Evolutionary conservation across 139 green algal genomes (phyloP), one percentile per base, ranked within the genome.

Genomic region (Marvania coccoides): DNA sequence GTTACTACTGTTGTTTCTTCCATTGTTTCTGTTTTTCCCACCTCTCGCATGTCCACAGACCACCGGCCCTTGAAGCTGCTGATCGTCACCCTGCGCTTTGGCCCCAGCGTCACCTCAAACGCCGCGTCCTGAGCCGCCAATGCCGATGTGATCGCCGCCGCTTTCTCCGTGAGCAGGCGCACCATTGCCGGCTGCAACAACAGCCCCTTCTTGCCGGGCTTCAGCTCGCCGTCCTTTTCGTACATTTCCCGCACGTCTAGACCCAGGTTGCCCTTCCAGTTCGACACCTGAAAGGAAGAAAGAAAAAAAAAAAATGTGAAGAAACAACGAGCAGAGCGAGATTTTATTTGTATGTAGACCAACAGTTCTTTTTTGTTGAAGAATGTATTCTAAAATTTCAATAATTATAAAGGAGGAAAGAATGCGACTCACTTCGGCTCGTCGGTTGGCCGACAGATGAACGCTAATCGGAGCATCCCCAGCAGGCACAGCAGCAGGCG

Each of bases 241-340:
- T 87, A 88, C 42, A 61, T 85, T 40, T 84, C 70, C 33, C 82
- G 47, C 37, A 88, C 39, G 39, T 86, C 67, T 7, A 74, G 33
- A 31, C 74, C 46, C 35, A 38, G 26, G 5, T 61, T 61, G 33
- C 73, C 65, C 33, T 63, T 70, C 31, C 61, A 81, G 19, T 48
- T 9, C 4, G 61, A 29, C 60, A 79, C 45, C 5, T n/a, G n/a
- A n/a, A n/a, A n/a, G n/a, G n/a, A n/a, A n/a, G n/a, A n/a, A n/a
- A n/a, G n/a, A n/a, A n/a, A n/a, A n/a, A n/a, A n/a, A n/a, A n/a
- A n/a, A n/a, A n/a, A n/a, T n/a, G n/a, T n/a, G n/a, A n/a, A n/a
- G n/a, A n/a, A n/a, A n/a, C n/a, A n/a, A n/a, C n/a, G n/a, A n/a
- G n/a, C n/a, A n/a, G n/a, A n/a, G n/a, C n/a, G n/a, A n/a, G n/a